Conservation (phyloP, 2,329 filamentous ascomycete genomes). For the Penicillium sp. region DNA sequence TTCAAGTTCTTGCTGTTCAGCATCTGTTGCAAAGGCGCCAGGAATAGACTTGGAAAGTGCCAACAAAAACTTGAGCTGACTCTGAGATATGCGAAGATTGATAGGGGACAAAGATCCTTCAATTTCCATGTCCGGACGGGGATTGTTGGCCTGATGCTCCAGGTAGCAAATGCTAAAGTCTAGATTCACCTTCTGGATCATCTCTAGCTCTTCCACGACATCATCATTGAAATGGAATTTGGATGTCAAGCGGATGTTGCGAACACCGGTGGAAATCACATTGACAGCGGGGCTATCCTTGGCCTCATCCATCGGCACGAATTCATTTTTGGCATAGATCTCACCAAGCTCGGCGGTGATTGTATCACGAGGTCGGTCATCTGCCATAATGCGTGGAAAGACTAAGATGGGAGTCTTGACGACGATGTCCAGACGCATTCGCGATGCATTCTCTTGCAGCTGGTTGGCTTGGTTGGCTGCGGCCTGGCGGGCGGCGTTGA, state of each 20-base stretch:
- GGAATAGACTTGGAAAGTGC: constrained; percentile 85
- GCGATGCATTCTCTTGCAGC: constrained; percentile 81
- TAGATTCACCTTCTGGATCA: constrained; percentile 95
- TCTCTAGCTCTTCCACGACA: constrained; percentile 76
- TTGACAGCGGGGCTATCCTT: constrained; percentile 70
- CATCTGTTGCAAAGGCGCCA: constrained; percentile 71
- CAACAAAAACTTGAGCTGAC: constrained; percentile 81
- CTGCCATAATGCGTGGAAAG: constrained; percentile 73
- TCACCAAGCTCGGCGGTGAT: constrained; percentile 92
- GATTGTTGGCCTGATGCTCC: constrained; percentile 69
- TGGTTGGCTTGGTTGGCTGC: constrained; percentile 90
- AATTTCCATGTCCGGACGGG: constrained; percentile 85
- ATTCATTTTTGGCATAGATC: constrained; percentile 93
- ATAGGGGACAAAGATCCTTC: constrained; percentile 89
- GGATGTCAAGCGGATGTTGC: constrained; percentile 86
- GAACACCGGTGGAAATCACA: constrained; percentile 82
- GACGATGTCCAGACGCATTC: constrained; percentile 88
- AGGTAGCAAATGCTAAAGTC: constrained; percentile 88
- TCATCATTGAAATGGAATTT: constrained; percentile 73
- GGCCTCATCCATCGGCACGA: constrained; percentile 74
- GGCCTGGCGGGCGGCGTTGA: constrained; percentile 92
- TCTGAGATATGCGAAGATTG: constrained; percentile 82
- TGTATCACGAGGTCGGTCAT: constrained; percentile 67
- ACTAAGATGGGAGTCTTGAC: constrained; percentile 94
- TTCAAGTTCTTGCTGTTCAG: constrained; percentile 65